Base-by-base conservation (phyloP, 1,139 yeast genomes). In the Candida sanyaensis region DNA sequence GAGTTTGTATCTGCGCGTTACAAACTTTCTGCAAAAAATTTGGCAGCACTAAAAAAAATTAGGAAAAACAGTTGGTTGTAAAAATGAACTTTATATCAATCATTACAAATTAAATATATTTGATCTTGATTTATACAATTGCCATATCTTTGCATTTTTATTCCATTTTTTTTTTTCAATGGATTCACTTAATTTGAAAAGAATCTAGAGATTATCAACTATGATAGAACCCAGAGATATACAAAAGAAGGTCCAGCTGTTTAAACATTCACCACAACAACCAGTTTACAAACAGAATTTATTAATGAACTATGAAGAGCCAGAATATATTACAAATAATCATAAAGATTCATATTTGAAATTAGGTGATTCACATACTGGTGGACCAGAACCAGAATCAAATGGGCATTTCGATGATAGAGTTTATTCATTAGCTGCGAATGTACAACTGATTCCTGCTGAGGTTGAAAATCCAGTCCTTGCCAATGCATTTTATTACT, bases 401-500 rank as follows among this genome's bases (percentile, higher is more conserved):
- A 36, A 13, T 17, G 13, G 23, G 11, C 36, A 10, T 26, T 27
- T 17, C 28, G 7, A 13, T 12, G 24, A 27, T 1, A 10, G 33
- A 10, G 11, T 41, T 26, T 17, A 13, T 11, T 31, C 48, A 4
- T 30, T 42, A 28, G 37, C 49, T 30, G 45, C 47, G 5, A 47
- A 37, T 36, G 10, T 33, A 28, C 31, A 41, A 27, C 23, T 29
- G 8, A 12, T 33, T 7, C 44, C 48, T 5, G 43, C 38, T 10
- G 46, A 47, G 3, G 27, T 42, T 8, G 40, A 44, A n/a, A 43
- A 43, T 21, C 38, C 42, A 6, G 27, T 68, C n/a, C 46, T 68
- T 3, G 59, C 71, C n/a, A 66, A 63, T 47, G 57, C 64, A 3
- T 52, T 65, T n/a, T 68, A 68, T 48, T 59, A 66, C 4, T 67